Base-by-base conservation (phyloP, 164 flowering plant genomes). In the Cinnamomum micranthum region DNA sequence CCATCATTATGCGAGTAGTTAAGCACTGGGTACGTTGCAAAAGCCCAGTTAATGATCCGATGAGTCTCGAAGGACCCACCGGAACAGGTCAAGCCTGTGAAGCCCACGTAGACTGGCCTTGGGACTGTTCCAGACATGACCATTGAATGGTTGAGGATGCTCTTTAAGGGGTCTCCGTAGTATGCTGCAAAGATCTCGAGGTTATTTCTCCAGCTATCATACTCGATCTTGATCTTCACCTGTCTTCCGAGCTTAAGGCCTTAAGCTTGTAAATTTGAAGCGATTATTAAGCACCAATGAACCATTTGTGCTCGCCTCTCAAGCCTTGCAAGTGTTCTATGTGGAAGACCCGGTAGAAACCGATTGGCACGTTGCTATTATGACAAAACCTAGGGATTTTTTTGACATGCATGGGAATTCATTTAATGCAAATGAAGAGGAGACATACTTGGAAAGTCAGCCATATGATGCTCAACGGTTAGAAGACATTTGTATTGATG, bases 101-200 rank as follows among this genome's bases (percentile, higher is more conserved):
- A 93, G 12, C 98, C 98, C 0, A 91, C 92, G 70, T 82, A 85
- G 94, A 91, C 89, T 65, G 85, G 85, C 80, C 88, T 93, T 78
- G 28, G 71, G 28, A 52, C 28, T 9, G 41, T 50, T 6, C 17
- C 55, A 14, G 63, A 27, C 52, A 74, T 17, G 71, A 90, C 94
- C 20, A 92, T 74, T 3, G 74, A 77, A 20, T 80, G 69, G 14
- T 74, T 79, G n/a, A 94, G 84, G 73, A 88, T 9, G 9, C 93
- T 92, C 50, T 15, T 83, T 1, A 27, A 3, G 24, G 94, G 92
- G 80, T 78, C 82, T 22, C 76, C 66, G 0, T 86, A 79, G 75
- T 81, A 80, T 4, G 86, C 83, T 7, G 84, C 69, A 87, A 88
- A 93, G 1, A 93, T 84, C 70, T 77, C 75, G 28, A 93, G 70